phyloP scores from a whole-genome alignment of 139 green algal species.

The Pleodorina starrii region DNA sequence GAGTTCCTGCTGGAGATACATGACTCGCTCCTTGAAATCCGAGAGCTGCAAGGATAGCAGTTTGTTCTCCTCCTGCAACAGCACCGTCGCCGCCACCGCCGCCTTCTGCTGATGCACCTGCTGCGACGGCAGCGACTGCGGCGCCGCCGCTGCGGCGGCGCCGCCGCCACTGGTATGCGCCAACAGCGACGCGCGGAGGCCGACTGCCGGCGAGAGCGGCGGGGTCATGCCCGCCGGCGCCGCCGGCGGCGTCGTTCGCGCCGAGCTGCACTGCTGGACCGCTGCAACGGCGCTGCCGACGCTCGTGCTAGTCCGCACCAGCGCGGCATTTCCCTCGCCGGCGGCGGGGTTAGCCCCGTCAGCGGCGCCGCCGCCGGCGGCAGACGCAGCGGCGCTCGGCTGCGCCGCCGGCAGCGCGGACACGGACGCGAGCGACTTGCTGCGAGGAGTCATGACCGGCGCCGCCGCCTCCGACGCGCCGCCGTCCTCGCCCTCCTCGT shows the following conservation, averaged over 20 bases:
- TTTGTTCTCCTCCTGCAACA: constrained; percentile 6
- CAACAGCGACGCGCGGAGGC: not conserved
- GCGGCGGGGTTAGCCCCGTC: not conserved
- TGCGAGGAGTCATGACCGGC: not conserved
- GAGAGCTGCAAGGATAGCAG: constrained; percentile 30
- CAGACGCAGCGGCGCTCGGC: not conserved
- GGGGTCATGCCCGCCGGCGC: not conserved
- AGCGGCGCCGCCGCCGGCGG: not conserved
- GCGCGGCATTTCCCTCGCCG: not conserved
- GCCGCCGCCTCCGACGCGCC: not conserved
- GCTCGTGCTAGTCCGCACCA: constrained; percentile 20
- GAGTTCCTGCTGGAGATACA: constrained; percentile 50
- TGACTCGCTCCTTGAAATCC: constrained; percentile 48
- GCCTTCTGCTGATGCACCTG: constrained; percentile 36
- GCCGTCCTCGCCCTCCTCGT: not conserved
- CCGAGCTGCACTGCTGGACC: not conserved
- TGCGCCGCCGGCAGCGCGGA: not conserved
- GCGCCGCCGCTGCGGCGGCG: not conserved
- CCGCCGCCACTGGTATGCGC: not conserved
- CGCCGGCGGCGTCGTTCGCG: not conserved
- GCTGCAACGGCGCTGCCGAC: constrained; percentile 5
- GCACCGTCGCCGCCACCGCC: not conserved
- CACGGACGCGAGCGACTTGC: constrained; percentile 14
- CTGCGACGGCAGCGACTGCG: not conserved
- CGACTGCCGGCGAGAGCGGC: constrained; percentile 20